Percentiles rank a stretch among this genome's conserved stretches.
Conservation (phyloP, 768 basidiomycete genomes). For the Tylopilus cervinicoccineus region DNA sequence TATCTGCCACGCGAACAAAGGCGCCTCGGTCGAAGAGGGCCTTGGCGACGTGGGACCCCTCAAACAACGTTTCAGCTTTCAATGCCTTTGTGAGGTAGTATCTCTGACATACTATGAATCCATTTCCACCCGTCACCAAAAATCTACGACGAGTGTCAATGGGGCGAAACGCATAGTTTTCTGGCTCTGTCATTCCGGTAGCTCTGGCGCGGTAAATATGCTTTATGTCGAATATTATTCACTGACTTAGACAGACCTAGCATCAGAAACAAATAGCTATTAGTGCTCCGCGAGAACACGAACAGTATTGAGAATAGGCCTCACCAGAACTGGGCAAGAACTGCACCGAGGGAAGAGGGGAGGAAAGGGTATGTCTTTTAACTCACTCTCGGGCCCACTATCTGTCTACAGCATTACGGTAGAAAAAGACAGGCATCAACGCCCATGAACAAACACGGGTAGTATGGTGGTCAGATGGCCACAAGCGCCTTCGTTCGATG, state of each 20-base stretch:
- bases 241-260: not conserved
- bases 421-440: constrained; percentile 1
- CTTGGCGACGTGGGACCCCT: constrained; percentile 52
- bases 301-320: not conserved
- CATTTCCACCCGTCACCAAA: constrained; percentile 49
- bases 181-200: constrained; percentile 1
- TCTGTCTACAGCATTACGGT: not conserved
- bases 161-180: not conserved
- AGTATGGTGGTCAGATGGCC: not conserved
- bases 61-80: not conserved
- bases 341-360: not conserved
- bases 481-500: not conserved
- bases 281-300: not conserved
- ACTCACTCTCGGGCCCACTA: not conserved
- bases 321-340: not conserved
- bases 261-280: not conserved
- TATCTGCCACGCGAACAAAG: constrained; percentile 44
- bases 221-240: not conserved
- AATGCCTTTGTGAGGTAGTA: not conserved
- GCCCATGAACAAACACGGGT: not conserved
- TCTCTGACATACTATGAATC: constrained; percentile 46
- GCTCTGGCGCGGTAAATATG: not conserved
- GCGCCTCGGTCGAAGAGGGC: constrained; percentile 32
- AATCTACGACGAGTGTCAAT: constrained; percentile 12
- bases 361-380: constrained; percentile 1